Evolutionary conservation across 306 rosid species (phyloP).

Genomic region (Dryas drummondii): DNA sequence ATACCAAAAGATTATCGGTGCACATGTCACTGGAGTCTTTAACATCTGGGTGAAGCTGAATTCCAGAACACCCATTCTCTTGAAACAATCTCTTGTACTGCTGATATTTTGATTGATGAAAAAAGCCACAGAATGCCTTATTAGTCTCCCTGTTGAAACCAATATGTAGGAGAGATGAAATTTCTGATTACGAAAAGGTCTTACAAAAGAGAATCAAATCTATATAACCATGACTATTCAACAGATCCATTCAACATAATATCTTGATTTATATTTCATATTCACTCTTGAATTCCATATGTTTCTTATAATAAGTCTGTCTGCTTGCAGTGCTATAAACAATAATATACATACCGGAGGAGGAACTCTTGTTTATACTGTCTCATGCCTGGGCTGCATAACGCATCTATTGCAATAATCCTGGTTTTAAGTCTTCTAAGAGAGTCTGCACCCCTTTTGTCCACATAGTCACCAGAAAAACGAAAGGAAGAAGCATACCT

Average conservation of each 20-base stretch:
- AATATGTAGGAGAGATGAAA: slow-evolving; percentile 25
- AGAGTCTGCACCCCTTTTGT: slow-evolving; percentile 51
- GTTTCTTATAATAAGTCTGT: background rate
- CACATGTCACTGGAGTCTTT: slow-evolving; percentile 7
- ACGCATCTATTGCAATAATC: slow-evolving; percentile 85
- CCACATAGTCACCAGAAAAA: slow-evolving; percentile 73
- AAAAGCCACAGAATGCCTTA: slow-evolving; percentile 91
- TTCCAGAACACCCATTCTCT: slow-evolving; percentile 35
- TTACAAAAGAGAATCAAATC: background rate
- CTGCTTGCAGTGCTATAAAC: background rate
- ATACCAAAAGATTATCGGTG: slow-evolving; percentile 24
- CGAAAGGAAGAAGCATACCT: slow-evolving; percentile 86
- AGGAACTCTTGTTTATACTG: slow-evolving; percentile 62
- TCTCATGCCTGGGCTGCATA: slow-evolving; percentile 70
- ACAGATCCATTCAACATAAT: background rate
- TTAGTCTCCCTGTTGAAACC: slow-evolving; percentile 72
- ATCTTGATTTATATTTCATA: background rate
- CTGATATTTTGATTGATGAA: slow-evolving; percentile 42
- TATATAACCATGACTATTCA: background rate
- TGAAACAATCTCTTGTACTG: slow-evolving; percentile 37
- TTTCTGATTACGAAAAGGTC: slow-evolving; percentile 9
- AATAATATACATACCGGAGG: slow-evolving; percentile 61
- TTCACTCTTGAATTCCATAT: background rate
- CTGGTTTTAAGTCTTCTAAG: slow-evolving; percentile 74
- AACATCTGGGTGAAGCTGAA: slow-evolving; percentile 12